Percentiles rank a stretch among this genome's conserved stretches.
Conservation (phyloP, 768 basidiomycete genomes). For the Sutorius australiensis region DNA sequence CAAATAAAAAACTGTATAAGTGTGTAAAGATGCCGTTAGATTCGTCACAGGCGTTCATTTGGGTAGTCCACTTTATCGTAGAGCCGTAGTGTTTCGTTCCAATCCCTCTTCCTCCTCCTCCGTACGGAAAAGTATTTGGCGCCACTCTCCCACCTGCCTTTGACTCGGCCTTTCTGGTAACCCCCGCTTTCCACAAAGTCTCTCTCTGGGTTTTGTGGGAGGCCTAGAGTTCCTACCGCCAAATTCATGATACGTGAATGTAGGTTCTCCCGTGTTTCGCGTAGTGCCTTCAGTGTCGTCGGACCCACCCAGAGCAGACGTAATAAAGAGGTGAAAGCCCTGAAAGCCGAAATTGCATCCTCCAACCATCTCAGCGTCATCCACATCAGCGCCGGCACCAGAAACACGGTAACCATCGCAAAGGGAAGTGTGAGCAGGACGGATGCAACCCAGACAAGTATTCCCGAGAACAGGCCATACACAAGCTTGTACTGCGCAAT, state of each 20-base stretch:
- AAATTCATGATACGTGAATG: conserved; percentile 65
- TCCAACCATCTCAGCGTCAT: conserved; percentile 86
- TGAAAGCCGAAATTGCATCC: conserved; percentile 74
- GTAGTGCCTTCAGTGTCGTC: conserved; percentile 49
- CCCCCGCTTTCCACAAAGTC: conserved; percentile 59
- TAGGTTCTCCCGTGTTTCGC: conserved; percentile 51
- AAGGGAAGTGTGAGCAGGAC: conserved; percentile 61
- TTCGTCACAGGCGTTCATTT: conserved; percentile 37
- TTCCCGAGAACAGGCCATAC: conserved; percentile 72
- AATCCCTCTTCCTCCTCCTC: conserved; percentile 78
- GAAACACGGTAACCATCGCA: conserved; percentile 49
- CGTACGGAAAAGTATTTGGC: conserved; percentile 77
- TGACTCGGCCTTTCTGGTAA: conserved; percentile 67
- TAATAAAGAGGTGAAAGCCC: conserved; percentile 62
- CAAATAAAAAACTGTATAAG: neutral
- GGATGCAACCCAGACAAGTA: conserved; percentile 58
- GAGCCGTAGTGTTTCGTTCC: conserved; percentile 81
- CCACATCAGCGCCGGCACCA: conserved; percentile 82
- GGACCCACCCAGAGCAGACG: conserved; percentile 64
- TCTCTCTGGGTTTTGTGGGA: conserved; percentile 67
- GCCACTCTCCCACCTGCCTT: conserved; percentile 62
- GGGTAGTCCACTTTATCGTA: conserved; percentile 85
- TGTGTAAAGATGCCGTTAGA: neutral
- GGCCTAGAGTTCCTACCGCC: conserved; percentile 51
- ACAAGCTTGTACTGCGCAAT: conserved; percentile 87